These are phyloP conservation scores for Coemansia sp. DNA, from an alignment of 371 early-diverging fungal species.

Conservation along the genomic window DNA sequence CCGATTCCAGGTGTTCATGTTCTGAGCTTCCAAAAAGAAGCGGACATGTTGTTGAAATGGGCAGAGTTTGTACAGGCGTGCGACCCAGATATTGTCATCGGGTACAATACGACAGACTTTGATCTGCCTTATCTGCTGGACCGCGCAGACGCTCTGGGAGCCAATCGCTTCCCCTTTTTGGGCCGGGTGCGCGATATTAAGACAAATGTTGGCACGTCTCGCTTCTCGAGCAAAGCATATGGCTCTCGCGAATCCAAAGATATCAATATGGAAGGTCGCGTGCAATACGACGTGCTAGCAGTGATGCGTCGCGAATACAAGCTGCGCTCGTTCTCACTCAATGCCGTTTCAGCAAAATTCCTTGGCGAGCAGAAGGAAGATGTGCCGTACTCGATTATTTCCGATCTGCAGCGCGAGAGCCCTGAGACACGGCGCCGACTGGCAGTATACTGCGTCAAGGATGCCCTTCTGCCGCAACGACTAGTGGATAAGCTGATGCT, in stretches of 20 bases:
- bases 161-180: conserved; percentile 75
- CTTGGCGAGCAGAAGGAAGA: conserved; percentile 99
- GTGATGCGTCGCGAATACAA: conserved; percentile 98
- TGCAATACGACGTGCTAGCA: conserved; percentile 95
- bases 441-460: conserved; percentile 99
- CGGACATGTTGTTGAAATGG: conserved; percentile 86
- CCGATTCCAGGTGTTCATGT: conserved; percentile 94
- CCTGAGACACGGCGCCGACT: conserved; percentile 95
- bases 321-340: conserved; percentile 95
- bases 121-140: conserved; percentile 98
- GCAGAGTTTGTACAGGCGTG: conserved; percentile 76
- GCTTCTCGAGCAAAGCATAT: conserved; percentile 89
- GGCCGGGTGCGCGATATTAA: conserved; percentile 75
- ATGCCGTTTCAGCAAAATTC: conserved; percentile 97
- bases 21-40: conserved; percentile 80
- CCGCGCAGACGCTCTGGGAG: conserved; percentile 80
- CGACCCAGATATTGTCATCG: conserved; percentile 98
- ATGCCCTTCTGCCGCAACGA: conserved; percentile 96
- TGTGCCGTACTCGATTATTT: conserved; percentile 98
- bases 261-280: conserved; percentile 92
- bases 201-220: conserved; percentile 79
- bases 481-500: conserved; percentile 97
- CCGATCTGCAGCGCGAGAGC: conserved; percentile 93
- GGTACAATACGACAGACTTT: conserved; percentile 99
- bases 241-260: conserved; percentile 90